Conservation (phyloP, 345 rosid genomes). For the Eucalyptus albens region DNA sequence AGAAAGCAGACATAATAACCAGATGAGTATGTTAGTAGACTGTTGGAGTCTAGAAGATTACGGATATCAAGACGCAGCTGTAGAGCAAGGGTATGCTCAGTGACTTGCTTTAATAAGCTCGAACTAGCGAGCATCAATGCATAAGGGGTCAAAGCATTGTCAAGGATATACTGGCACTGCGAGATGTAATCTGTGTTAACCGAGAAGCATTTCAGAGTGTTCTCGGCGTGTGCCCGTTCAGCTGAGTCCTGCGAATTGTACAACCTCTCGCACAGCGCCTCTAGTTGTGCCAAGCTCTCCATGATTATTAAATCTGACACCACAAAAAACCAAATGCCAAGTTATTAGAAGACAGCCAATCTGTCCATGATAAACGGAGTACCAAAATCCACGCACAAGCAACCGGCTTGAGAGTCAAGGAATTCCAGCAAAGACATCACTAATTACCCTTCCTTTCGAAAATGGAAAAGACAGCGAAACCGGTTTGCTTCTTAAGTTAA, state of each 20-base stretch:
- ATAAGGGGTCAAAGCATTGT: constrained; percentile 89
- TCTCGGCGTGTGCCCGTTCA: constrained; percentile 91
- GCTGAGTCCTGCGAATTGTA: constrained; percentile 91
- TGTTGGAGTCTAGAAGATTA: constrained; percentile 9
- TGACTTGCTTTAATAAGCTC: constrained; percentile 89
- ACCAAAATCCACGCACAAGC: neutral
- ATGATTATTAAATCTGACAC: constrained; percentile 9
- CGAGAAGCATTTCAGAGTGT: constrained; percentile 82
- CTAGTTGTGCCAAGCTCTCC: constrained; percentile 98
- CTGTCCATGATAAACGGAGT: neutral
- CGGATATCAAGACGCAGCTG: constrained; percentile 93
- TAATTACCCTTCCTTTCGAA: neutral
- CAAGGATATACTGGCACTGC: constrained; percentile 96
- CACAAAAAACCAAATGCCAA: neutral
- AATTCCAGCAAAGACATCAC: neutral
- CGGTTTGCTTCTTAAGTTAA: neutral
- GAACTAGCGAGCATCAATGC: constrained; percentile 99
- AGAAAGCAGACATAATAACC: neutral
- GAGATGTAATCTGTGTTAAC: constrained; percentile 84
- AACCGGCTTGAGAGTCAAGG: neutral
- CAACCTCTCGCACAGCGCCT: constrained; percentile 92
- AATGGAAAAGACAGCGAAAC: neutral
- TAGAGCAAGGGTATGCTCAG: constrained; percentile 80
- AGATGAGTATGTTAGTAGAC: neutral
- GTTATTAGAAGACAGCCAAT: neutral